Base-by-base conservation (phyloP, 2,329 filamentous ascomycete species). In the Aspergillus costaricaensis region DNA sequence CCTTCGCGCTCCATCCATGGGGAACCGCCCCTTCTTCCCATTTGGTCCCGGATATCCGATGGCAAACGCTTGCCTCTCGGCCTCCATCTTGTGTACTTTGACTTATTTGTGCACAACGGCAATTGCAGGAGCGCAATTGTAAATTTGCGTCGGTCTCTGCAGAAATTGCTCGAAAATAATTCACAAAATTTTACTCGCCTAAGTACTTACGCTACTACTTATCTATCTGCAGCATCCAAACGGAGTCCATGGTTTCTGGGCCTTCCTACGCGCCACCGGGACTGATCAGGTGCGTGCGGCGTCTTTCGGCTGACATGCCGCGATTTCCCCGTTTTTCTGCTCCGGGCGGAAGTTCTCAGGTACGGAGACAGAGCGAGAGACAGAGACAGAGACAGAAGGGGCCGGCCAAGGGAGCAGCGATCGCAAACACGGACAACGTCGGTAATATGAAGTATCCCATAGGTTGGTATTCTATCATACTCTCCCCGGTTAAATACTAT, bases 31-130 rank as follows among this genome's bases (percentile, higher is more conserved):
- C 65, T 68, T 55, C 67, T 68, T 66, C 55, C 59, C 27, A 59
- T 67, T 36, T 63, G 51, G 65, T 63, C 62, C 72, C 72, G 70
- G 70, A 63, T 66, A 68, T 70, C 62, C 70, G 70, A 73, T 66
- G 62, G 57, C 64, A 65, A 67, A 63, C 61, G 47, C 58, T 50
- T 39, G 43, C 48, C 50, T 41, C 32, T 21, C 47, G 23, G 27
- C 27, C 47, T 17, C n/a, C 43, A 25, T 6, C 49, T n/a, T 67
- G 17, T 27, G 47, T 10, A 30, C 25, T 50, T 50, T 50, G 15
- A 8, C 47, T 50, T 27, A n/a, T 5, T 36, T 27, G 30, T 30
- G 25, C 15, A 32, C 25, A 50, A 17, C 12, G 14, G n/a, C 47
- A 32, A 50, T 50, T 10, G 47, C 47, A 50, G 32, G 25, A n/a